A percentile compares a stretch with the other conserved stretches of the same genome.
Evolutionary conservation across 345 rosid species (phyloP).

Genomic region (Corymbia maculata): DNA sequence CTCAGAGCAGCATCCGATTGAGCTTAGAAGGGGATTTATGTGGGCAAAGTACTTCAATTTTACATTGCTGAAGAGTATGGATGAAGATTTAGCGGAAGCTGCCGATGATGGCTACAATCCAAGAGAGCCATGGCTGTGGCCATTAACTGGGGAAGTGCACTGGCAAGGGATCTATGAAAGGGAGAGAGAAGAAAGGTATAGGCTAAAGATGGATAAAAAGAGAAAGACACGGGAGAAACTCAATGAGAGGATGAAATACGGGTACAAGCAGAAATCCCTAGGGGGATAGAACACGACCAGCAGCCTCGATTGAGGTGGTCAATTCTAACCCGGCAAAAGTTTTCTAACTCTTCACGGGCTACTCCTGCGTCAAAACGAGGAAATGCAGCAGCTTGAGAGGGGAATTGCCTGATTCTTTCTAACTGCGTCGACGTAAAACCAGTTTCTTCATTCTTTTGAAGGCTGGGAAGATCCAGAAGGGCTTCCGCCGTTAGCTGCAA

Average conservation of each 20-base stretch:
- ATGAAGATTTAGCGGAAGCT: conserved; percentile 97
- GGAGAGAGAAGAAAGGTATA: conserved; percentile 87
- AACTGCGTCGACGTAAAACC: neutral
- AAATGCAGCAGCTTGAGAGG: neutral
- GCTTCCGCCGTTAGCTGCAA: neutral
- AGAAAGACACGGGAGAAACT: conserved; percentile 73
- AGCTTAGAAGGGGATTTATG: conserved; percentile 47
- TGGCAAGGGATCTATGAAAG: conserved; percentile 97
- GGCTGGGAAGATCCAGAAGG: neutral
- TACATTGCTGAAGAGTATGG: conserved; percentile 80
- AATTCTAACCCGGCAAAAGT: neutral
- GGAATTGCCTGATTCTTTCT: neutral
- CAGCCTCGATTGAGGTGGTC: neutral
- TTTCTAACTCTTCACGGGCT: neutral
- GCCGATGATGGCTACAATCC: conserved; percentile 85
- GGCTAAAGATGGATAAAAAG: conserved; percentile 94
- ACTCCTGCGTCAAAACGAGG: neutral
- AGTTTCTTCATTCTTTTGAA: neutral
- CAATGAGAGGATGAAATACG: conserved; percentile 48
- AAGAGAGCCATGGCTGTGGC: conserved; percentile 84
- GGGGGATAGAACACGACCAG: conserved; percentile 21
- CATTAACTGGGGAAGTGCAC: conserved; percentile 85
- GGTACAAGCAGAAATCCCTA: conserved; percentile 75
- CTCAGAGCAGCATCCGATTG: conserved; percentile 69
- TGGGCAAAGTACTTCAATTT: conserved; percentile 80